These are phyloP conservation scores for Lactarius tabidus DNA, from an alignment of 768 basidiomycete species.

Conservation along the genomic window DNA sequence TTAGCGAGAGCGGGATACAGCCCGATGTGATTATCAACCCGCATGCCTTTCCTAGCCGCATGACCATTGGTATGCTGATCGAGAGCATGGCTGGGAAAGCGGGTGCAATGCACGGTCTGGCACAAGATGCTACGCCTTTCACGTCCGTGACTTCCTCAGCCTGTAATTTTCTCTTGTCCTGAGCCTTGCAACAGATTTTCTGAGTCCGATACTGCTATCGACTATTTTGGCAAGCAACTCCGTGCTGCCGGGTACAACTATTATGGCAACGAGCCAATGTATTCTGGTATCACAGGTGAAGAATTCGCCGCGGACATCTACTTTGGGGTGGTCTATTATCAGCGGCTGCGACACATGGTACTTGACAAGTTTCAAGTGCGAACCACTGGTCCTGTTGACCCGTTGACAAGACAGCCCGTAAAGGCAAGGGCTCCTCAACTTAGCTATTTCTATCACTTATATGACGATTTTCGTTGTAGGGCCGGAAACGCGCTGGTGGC, in stretches of 20 bases:
- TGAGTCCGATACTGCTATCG: conserved; percentile 94
- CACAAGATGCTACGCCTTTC: conserved; percentile 98
- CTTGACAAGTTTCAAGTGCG: conserved; percentile 99
- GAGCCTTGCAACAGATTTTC: conserved; percentile 59
- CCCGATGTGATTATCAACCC: conserved; percentile 99
- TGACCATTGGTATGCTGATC: conserved; percentile 99
- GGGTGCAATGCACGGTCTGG: conserved; percentile 96
- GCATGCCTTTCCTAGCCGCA: conserved; percentile 97
- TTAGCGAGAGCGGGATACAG: conserved; percentile 97
- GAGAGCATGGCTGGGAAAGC: conserved; percentile 99
- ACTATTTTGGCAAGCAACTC: conserved; percentile 96
- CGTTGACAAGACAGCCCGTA: conserved; percentile 92
- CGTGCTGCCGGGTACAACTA: conserved; percentile 95
- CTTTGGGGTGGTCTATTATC: conserved; percentile 97
- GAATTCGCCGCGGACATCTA: conserved; percentile 99
- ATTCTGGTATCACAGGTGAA: conserved; percentile 97
- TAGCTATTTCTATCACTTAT: conserved; percentile 9
- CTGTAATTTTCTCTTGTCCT: conserved; percentile 7
- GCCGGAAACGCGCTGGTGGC: conserved; percentile 96
- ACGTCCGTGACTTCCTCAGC: conserved; percentile 52
- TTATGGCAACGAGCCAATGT: conserved; percentile 99
- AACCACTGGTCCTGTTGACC: conserved; percentile 96
- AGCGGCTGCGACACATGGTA: conserved; percentile 98
- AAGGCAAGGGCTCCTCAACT: conserved; percentile 45
- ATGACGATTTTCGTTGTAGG: conserved; percentile 38